Base-by-base conservation (phyloP, 768 basidiomycete species). In the Hypsizygus marmoreus region DNA sequence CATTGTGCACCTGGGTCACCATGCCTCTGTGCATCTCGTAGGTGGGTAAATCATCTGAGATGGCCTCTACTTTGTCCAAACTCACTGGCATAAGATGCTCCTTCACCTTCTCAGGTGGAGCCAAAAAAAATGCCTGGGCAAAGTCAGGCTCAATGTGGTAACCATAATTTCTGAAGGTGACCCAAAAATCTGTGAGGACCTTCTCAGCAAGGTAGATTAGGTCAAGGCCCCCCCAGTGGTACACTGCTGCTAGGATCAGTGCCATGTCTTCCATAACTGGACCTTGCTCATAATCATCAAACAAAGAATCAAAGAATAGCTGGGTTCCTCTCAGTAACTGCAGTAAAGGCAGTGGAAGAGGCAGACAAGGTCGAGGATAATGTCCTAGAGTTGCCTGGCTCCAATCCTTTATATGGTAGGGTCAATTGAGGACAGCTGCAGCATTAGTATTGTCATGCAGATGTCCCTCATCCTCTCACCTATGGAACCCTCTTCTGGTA, bases 211-310 rank as follows among this genome's bases (percentile, higher is more conserved):
- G 17, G 30, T 56, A 56, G 12, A 47, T 45, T 13, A 56, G 26
- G 5, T 35, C 36, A n/a, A 28, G 12, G 23, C 19, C 7, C 14
- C 32, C 50, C 3, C 16, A n/a, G n/a, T n/a, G n/a, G n/a, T n/a
- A n/a, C n/a, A n/a, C n/a, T n/a, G n/a, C n/a, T n/a, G n/a, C n/a
- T n/a, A n/a, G 23, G 4, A 14, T 24, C 6, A 37, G 36, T 3
- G 45, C 23, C 6, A 32, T 39, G 17, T 54, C 42, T 19, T 46
- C 44, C 25, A 56, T 30, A 13, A 23, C 48, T 4, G 51, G 51
- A 3, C 55, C 51, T 17, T 28, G 13, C 17, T 53, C 44, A 33
- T 56, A 56, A 10, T 53, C 51, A 36, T 56, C 55, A 37, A 35
- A 56, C 4, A 30, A 24, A 14, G 4, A 12, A 12, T 29, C 19